phyloP scores from a whole-genome alignment of 495 filamentous ascomycete species.

The Baudoinia panamericana region DNA sequence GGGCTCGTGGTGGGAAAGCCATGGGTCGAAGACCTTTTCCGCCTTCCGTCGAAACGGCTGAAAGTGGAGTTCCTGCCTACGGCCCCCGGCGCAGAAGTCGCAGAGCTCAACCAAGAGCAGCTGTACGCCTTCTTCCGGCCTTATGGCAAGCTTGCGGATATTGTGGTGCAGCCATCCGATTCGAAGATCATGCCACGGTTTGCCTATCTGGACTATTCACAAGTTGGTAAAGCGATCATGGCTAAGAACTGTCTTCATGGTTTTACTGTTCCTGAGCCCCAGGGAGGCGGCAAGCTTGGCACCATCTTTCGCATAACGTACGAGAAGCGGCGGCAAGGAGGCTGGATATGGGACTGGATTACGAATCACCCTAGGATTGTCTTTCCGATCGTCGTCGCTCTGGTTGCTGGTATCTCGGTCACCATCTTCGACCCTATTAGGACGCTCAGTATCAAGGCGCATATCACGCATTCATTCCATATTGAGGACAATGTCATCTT shows the following conservation, averaged over 20 bases:
- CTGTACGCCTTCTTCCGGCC: conserved; percentile 77
- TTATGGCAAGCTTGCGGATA: conserved; percentile 80
- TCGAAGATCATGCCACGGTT: conserved; percentile 71
- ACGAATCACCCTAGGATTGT: conserved; percentile 79
- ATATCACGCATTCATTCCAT: conserved; percentile 66
- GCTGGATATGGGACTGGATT: conserved; percentile 78
- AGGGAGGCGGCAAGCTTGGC: conserved; percentile 58
- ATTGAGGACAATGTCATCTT: conserved; percentile 55
- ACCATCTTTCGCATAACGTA: conserved; percentile 70
- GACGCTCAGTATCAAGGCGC: conserved; percentile 79
- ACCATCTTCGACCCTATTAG: conserved; percentile 77
- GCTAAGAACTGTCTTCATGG: conserved; percentile 92
- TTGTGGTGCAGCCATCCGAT: conserved; percentile 61
- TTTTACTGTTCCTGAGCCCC: conserved; percentile 43
- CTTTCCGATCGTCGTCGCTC: conserved; percentile 64
- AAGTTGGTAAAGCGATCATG: conserved; percentile 61
- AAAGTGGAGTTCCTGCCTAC: conserved; percentile 71
- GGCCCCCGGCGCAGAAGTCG: conserved; percentile 47
- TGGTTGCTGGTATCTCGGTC: conserved; percentile 75
- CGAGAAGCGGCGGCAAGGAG: conserved; percentile 57
- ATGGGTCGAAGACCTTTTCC: conserved; percentile 87
- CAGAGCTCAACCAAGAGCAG: conserved; percentile 73
- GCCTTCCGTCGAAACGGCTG: conserved; percentile 60
- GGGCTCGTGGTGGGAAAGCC: conserved; percentile 68
- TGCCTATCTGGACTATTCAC: conserved; percentile 62